A percentile compares a stretch with the other conserved stretches of the same genome.
These are phyloP conservation scores for Dryadomyces sulphureus DNA, from an alignment of 2,329 filamentous ascomycete genomes.

Conservation along the genomic window DNA sequence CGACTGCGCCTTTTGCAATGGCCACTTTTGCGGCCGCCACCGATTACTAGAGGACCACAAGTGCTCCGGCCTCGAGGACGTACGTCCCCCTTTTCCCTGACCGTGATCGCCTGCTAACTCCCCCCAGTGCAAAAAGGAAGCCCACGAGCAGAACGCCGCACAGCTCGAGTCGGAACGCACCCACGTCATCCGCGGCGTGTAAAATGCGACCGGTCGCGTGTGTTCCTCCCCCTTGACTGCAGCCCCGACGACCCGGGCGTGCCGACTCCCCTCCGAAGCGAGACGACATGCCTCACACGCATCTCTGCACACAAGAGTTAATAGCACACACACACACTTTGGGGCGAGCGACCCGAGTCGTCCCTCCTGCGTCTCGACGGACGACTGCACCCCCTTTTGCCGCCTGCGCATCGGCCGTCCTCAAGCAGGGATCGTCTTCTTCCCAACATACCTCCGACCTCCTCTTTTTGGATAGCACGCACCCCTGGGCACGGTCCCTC, in stretches of 20 bases:
- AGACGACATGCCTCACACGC: too few species aligned
- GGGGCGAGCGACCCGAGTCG: too few species aligned
- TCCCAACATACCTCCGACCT: not conserved
- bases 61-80: slow-evolving; percentile 82
- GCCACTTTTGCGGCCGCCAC: slow-evolving; percentile 91
- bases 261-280: too few species aligned
- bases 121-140: slow-evolving; percentile 80
- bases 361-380: too few species aligned
- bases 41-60: slow-evolving; percentile 87
- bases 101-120: not conserved
- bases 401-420: not conserved
- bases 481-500: not conserved
- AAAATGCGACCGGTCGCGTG: slow-evolving; percentile 15
- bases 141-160: slow-evolving; percentile 82
- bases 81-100: slow-evolving; percentile 26
- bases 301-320: too few species aligned
- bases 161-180: slow-evolving; percentile 89
- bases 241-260: not conserved
- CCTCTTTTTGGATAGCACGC: too few species aligned
- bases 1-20: slow-evolving; percentile 88
- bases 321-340: too few species aligned
- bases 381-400: not conserved
- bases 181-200: slow-evolving; percentile 84
- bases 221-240: not conserved
- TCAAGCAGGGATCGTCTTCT: not conserved